Evolutionary conservation across 1,139 yeast species (phyloP), one percentile per base, ranked within the genome.

Genomic region (Scheffersomyces lignicola): DNA sequence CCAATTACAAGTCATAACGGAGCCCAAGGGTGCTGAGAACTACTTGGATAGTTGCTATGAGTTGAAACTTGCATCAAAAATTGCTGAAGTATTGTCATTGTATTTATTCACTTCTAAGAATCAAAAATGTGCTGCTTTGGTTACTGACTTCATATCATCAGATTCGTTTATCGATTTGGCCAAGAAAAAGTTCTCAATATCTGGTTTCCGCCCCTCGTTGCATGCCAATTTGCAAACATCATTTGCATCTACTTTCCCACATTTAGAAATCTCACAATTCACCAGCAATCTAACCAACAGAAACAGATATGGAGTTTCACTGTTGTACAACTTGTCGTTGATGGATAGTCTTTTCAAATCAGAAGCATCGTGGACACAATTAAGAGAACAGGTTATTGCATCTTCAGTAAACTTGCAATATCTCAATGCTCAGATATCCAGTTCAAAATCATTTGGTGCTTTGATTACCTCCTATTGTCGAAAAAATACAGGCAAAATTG

Each of bases 401-500:
- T 79, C 86, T 1, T 81, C 89, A 42, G 60, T 80, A 29, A 81
- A 83, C 46, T 54, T 80, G 30, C 89, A 87, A 42, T 73, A 70
- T 51, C 69, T 81, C 14, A 73, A 79, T 34, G 75, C 92, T 1
- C 96, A 88, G 51, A 66, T 82, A 15, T 65, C 76, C 3, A 75
- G 84, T 18, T 82, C 87, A 3, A 82, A 81, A 50, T 76, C 95
- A 0, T 80, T 85, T 73, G 90, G 94, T 34, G 89, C 92, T 1
- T 62, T 89, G 11, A 44, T 85, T 20, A 81, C 94, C 0, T 78
- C 94, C 0, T 75, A 75, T 44, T 74, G 82, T 47, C 65, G 71
- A 36, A 59, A 58, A 31, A 69, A 56, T 42, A 52, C 58, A 23
- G 64, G 60, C 13, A 47, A 52, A 11, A 49, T 77, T 11, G 56